A percentile compares a stretch with the other conserved stretches of the same genome.
Evolutionary conservation across 139 green algal species (phyloP).

Genomic region (Chlamydomonas incerta): DNA sequence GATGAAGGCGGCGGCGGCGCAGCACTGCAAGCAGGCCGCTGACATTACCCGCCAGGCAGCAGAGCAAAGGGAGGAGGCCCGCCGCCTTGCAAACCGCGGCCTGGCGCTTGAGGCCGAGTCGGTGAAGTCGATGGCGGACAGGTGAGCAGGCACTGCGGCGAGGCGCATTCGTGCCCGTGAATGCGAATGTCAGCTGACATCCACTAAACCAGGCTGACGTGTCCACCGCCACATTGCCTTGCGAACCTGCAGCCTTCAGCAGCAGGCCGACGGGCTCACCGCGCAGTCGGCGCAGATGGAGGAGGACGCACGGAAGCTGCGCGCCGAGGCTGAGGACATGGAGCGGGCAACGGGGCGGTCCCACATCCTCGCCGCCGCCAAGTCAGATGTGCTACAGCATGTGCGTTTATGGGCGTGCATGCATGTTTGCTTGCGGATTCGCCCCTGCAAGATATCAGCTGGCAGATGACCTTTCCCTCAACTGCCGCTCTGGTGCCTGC

Average conservation of each 20-base stretch:
- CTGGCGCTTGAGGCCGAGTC: slow-evolving; percentile 8
- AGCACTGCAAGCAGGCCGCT: slow-evolving; percentile 9
- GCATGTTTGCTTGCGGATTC: no score
- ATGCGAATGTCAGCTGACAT: no score
- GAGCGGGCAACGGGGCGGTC: background rate
- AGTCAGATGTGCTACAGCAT: background rate
- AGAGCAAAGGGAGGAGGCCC: background rate
- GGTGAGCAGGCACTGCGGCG: background rate
- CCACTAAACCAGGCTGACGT: no score
- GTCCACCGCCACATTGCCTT: background rate
- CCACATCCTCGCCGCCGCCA: background rate
- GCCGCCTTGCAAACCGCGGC: background rate
- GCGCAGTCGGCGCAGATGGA: slow-evolving; percentile 9
- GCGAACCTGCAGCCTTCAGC: slow-evolving; percentile 8
- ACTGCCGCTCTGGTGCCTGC: no score
- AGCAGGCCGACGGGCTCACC: slow-evolving; percentile 10
- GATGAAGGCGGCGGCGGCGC: background rate
- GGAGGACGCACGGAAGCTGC: background rate
- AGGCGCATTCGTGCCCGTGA: no score
- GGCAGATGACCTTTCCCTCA: no score
- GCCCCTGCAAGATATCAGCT: no score
- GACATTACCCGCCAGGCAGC: slow-evolving; percentile 1
- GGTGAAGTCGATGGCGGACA: slow-evolving; percentile 16
- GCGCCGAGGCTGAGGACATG: background rate
- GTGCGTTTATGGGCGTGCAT: background rate